Evolutionary conservation across 148 eudicot species (phyloP).

Genomic region (Fallopia convolvulus): DNA sequence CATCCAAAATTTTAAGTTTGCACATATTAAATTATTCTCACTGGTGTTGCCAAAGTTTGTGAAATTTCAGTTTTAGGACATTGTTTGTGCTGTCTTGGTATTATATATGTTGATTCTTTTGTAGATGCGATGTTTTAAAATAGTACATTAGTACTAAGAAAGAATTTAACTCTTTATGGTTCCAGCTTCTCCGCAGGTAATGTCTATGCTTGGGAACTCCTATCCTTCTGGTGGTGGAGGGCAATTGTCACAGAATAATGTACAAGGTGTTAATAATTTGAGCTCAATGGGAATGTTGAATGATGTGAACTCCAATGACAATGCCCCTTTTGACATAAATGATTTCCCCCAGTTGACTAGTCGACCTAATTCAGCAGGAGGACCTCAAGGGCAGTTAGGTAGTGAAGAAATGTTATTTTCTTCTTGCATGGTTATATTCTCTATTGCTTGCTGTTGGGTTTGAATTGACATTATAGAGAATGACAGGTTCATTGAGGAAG

Average conservation of each 20-base stretch:
- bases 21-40: neutral
- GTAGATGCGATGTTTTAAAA: neutral
- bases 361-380: slow-evolving; percentile 95
- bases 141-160: neutral
- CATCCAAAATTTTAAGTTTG: neutral
- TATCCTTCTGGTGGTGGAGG: slow-evolving; percentile 66
- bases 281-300: slow-evolving; percentile 80
- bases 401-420: slow-evolving; percentile 14
- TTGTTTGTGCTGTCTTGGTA: neutral
- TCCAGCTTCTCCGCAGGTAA: slow-evolving; percentile 92
- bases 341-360: slow-evolving; percentile 92
- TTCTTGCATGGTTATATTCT: neutral
- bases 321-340: slow-evolving; percentile 85
- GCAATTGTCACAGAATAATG: slow-evolving; percentile 70
- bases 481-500: slow-evolving; percentile 79
- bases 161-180: slow-evolving; percentile 13
- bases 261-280: slow-evolving; percentile 63
- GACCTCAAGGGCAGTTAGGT: slow-evolving; percentile 96
- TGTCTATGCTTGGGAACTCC: slow-evolving; percentile 84
- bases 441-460: slow-evolving; percentile 12
- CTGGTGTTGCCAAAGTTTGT: neutral
- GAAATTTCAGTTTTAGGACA: neutral
- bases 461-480: slow-evolving; percentile 15
- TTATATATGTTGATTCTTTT: neutral
- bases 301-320: slow-evolving; percentile 76